Base-by-base conservation (phyloP, 2,329 filamentous ascomycete genomes). In the Didymella exigua region DNA sequence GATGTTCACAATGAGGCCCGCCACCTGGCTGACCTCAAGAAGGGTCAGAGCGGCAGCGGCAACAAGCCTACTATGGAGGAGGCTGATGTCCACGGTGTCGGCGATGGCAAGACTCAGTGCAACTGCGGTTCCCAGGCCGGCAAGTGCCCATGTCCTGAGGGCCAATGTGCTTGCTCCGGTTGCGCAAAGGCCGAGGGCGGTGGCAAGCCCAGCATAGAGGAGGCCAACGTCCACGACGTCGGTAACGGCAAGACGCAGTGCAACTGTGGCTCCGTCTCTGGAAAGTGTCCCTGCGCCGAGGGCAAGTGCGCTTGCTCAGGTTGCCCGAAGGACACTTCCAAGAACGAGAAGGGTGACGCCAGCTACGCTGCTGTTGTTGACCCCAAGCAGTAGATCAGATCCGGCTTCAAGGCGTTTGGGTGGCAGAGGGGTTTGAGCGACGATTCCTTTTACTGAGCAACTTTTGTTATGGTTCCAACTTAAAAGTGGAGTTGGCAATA, bases 1-100 rank as follows among this genome's bases (percentile, higher is more conserved):
- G 95, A 99, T 73, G 95, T 99, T 41, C 95, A 99, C 78, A 84
- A 83, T 59, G 95, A 99, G 82, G 95, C 95, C 27, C 84, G 89
- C 60, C 87, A 95, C 65, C 82, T 99, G 49, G 93, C 93, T 44
- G 87, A 96, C 62, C 77, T 99, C 64, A 97, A 97, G 88, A 83
- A 86, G 56, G 42, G 55, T 30, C 50, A 61, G 45, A 58, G 55
- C 23, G 47, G 52, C 14, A 48, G 41, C 24, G 38, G 41, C 41
- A 46, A 54, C 51, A 61, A 64, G 54, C 56, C 65, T 16, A 57
- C 54, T 37, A 65, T 47, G 19, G 72, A 72, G 41, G 80, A 82
- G 66, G 56, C 67, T 5, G 56, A 70, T 47, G 66, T 75, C 66
- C 71, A 80, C 68, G 62, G 73, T 24, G 68, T 76, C 2, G 65